Evolutionary conservation across 169 alveolate species (phyloP).

Genomic region (Eimeria acervulina): DNA sequence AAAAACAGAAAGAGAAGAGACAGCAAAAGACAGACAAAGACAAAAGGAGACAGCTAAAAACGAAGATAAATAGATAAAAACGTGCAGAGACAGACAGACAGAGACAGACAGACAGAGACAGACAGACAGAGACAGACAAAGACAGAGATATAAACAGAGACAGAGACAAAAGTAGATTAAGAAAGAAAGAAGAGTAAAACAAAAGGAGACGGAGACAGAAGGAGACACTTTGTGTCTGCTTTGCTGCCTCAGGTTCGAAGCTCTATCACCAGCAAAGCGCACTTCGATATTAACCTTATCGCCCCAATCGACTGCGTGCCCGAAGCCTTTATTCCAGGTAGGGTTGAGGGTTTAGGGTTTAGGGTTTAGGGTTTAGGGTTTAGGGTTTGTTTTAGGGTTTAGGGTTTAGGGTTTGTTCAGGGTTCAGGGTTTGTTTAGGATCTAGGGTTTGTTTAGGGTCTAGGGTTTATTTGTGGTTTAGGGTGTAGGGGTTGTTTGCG

Average conservation of each 20-base stretch:
- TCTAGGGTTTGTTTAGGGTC: background rate
- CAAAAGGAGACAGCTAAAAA: too few relatives aligned
- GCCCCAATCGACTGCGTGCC: slow-evolving; percentile 90
- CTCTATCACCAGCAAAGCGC: background rate
- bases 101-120: too few relatives aligned
- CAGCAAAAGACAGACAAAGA: too few relatives aligned
- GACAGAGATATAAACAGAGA: background rate
- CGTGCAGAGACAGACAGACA: background rate
- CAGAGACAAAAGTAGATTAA: too few relatives aligned
- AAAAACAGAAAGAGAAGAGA: too few relatives aligned
- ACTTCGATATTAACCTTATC: background rate
- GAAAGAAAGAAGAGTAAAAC: too few relatives aligned
- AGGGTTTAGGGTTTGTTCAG: background rate
- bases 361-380: too few relatives aligned
- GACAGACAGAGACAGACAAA: too few relatives aligned
- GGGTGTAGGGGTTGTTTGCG: too few relatives aligned
- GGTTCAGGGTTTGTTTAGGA: slow-evolving; percentile 32
- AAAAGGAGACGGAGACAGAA: too few relatives aligned
- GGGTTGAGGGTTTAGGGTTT: background rate
- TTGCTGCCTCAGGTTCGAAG: background rate
- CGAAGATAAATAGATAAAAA: background rate
- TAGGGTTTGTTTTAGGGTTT: background rate
- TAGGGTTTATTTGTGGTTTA: background rate
- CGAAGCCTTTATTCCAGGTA: slow-evolving; percentile 93
- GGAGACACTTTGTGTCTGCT: too few relatives aligned